Evolutionary conservation across 2,329 filamentous ascomycete genomes (phyloP).

Genomic region (Aureobasidium sp.): DNA sequence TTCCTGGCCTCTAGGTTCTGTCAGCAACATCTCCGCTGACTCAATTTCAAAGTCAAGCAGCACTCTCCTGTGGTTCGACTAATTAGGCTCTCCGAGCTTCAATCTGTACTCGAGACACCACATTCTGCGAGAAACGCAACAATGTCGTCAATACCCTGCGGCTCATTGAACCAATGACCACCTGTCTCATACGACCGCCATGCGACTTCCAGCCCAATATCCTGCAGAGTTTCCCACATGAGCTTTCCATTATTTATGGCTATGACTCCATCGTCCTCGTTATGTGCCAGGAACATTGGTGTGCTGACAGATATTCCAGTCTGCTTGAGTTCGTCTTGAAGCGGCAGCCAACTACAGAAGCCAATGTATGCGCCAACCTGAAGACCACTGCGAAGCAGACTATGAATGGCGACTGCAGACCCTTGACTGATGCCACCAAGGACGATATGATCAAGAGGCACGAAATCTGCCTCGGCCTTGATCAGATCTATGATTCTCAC

Average conservation of each 20-base stretch:
- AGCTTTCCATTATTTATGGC: conserved; percentile 15
- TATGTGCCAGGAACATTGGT: conserved; percentile 21
- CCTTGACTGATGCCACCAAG: conserved; percentile 17
- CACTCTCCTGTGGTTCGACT: neutral
- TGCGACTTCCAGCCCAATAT: conserved; percentile 19
- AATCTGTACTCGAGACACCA: neutral
- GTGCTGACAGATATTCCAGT: conserved; percentile 15
- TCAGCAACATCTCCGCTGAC: no score
- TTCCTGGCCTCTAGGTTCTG: no score
- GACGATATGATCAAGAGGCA: conserved; percentile 1
- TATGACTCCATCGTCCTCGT: conserved; percentile 20
- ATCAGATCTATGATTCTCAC: neutral
- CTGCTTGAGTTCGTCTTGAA: neutral
- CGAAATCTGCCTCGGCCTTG: neutral
- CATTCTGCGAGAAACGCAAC: conserved; percentile 16
- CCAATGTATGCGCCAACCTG: conserved; percentile 5
- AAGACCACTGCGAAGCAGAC: neutral
- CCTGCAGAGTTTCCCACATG: conserved; percentile 8
- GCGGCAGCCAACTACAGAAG: conserved; percentile 13
- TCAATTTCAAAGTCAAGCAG: neutral
- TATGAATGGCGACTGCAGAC: neutral
- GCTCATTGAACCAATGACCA: conserved; percentile 23
- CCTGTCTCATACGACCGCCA: conserved; percentile 20
- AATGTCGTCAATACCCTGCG: conserved; percentile 21
- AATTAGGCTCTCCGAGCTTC: neutral